Evolutionary conservation across 2,329 filamentous ascomycete genomes (phyloP).

Genomic region (Achaetomium macrosporum): DNA sequence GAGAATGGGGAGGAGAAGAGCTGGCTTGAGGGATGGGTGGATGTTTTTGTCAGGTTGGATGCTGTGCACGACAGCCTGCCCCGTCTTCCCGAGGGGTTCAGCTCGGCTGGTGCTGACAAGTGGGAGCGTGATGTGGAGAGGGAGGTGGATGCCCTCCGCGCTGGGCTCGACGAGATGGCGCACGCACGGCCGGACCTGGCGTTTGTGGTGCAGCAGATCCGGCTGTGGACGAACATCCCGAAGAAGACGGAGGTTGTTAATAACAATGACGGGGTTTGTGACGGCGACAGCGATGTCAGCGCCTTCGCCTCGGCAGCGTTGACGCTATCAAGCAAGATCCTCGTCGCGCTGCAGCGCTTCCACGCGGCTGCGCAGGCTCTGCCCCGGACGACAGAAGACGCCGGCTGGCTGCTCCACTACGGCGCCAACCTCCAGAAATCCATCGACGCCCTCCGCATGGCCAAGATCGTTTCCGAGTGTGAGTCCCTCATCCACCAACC

Average conservation of each 20-base stretch:
- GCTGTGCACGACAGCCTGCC: conserved; percentile 38
- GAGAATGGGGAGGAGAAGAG: conserved; percentile 42
- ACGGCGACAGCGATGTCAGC: conserved; percentile 28
- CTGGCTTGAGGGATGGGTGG: conserved; percentile 45
- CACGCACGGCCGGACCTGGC: conserved; percentile 50
- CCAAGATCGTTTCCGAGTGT: conserved; percentile 45
- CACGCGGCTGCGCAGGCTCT: conserved; percentile 50
- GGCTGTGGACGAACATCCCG: conserved; percentile 51
- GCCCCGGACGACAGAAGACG: conserved; percentile 54
- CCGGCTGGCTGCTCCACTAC: conserved; percentile 56
- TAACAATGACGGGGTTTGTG: neutral
- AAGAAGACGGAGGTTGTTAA: conserved; percentile 21
- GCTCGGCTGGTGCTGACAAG: conserved; percentile 33
- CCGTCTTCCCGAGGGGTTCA: conserved; percentile 47
- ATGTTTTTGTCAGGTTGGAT: conserved; percentile 41
- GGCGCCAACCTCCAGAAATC: conserved; percentile 47
- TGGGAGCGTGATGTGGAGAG: conserved; percentile 32
- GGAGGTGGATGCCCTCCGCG: conserved; percentile 34
- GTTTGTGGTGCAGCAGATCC: conserved; percentile 61
- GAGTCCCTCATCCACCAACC: conserved; percentile 34
- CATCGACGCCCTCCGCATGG: conserved; percentile 54
- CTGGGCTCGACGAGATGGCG: conserved; percentile 40
- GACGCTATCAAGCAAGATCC: conserved; percentile 63
- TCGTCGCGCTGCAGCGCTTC: conserved; percentile 73
- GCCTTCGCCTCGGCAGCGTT: conserved; percentile 55